Conservation (phyloP, 257 asterid genomes). For the Solanum lignicaule region DNA sequence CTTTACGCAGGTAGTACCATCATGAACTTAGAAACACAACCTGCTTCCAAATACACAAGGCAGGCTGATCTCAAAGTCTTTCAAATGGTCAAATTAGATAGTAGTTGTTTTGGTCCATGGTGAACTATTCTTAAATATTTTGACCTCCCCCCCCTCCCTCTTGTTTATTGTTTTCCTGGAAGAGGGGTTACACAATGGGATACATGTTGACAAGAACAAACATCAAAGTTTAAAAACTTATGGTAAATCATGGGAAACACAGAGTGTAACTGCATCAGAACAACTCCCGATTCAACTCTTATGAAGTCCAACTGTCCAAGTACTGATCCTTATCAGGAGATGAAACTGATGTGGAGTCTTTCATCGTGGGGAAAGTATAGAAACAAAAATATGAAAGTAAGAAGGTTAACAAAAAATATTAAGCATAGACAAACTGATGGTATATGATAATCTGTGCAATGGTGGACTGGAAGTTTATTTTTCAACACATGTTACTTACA, state of each 20-base stretch:
- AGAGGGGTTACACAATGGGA: background rate
- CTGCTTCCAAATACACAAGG: background rate
- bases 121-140: background rate
- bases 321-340: background rate
- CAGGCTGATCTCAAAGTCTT: background rate
- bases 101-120: background rate
- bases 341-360: background rate
- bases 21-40: background rate
- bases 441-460: background rate
- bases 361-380: background rate
- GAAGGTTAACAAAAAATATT: background rate
- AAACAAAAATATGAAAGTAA: background rate
- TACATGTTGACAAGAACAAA: background rate
- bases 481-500: slow-evolving; percentile 34
- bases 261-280: background rate
- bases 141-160: background rate
- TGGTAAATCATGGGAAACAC: background rate
- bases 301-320: background rate
- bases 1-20: background rate
- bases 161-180: background rate
- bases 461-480: background rate
- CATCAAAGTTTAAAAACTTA: background rate
- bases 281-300: background rate
- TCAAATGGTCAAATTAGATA: background rate
- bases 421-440: background rate